Evolutionary conservation across 2,329 filamentous ascomycete species (phyloP).

Genomic region (Claviceps sp.): DNA sequence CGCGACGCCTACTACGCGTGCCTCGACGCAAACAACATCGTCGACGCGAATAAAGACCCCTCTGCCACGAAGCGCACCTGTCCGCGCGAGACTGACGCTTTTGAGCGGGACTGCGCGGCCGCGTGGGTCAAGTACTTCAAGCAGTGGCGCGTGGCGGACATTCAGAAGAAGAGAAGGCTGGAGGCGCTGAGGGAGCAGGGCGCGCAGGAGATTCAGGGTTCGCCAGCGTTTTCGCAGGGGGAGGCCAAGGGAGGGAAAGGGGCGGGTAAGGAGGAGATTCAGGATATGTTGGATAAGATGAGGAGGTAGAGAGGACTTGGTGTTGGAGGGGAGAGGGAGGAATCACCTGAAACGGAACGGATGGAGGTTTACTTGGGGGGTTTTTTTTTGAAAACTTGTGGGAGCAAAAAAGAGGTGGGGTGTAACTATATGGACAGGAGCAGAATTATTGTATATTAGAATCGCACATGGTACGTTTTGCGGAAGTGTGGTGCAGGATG

Average conservation of each 20-base stretch:
- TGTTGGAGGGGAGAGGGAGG: background rate
- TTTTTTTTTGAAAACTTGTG: background rate
- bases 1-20: slow-evolving; percentile 83
- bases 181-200: slow-evolving; percentile 63
- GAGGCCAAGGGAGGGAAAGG: slow-evolving; percentile 18
- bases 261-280: slow-evolving; percentile 23
- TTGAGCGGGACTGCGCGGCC: slow-evolving; percentile 74
- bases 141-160: slow-evolving; percentile 85
- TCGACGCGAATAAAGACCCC: slow-evolving; percentile 48
- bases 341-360: background rate
- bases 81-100: slow-evolving; percentile 33
- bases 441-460: background rate
- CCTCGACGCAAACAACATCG: slow-evolving; percentile 66
- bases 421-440: background rate
- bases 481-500: background rate
- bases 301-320: slow-evolving; percentile 10
- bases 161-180: slow-evolving; percentile 69
- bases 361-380: no score
- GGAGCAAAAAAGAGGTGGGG: background rate
- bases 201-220: slow-evolving; percentile 44
- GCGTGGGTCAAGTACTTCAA: slow-evolving; percentile 99
- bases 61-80: slow-evolving; percentile 27
- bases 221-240: slow-evolving; percentile 23
- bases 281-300: slow-evolving; percentile 26
- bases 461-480: background rate